These are phyloP conservation scores for Phaeotremella skinneri DNA, from an alignment of 768 basidiomycete genomes.

Conservation along the genomic window DNA sequence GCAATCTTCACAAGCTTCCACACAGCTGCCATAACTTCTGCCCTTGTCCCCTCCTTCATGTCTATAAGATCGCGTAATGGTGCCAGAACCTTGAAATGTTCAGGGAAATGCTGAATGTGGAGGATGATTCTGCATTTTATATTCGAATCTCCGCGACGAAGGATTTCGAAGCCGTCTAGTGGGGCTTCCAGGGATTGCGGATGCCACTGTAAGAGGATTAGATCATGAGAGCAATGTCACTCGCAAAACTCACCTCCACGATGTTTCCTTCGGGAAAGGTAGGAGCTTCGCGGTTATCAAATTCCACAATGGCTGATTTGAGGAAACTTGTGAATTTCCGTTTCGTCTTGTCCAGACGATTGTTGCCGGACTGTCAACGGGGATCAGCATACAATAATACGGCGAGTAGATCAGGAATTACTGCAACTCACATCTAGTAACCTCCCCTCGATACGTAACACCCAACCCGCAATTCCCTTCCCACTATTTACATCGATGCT, in stretches of 20 bases:
- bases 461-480: slow-evolving; percentile 85
- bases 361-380: slow-evolving; percentile 44
- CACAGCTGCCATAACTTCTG: slow-evolving; percentile 73
- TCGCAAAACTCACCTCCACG: slow-evolving; percentile 71
- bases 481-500: slow-evolving; percentile 70
- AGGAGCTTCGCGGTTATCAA: slow-evolving; percentile 72
- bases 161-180: slow-evolving; percentile 82
- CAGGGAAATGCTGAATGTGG: slow-evolving; percentile 80
- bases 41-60: slow-evolving; percentile 78
- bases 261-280: slow-evolving; percentile 82
- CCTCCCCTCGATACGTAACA: slow-evolving; percentile 80
- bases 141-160: slow-evolving; percentile 72
- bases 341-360: slow-evolving; percentile 53
- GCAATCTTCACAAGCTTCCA: slow-evolving; percentile 97
- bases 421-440: slow-evolving; percentile 58
- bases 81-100: slow-evolving; percentile 74
- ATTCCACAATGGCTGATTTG: slow-evolving; percentile 77
- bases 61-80: slow-evolving; percentile 67
- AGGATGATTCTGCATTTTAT: slow-evolving; percentile 80
- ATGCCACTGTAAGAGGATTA: slow-evolving; percentile 47
- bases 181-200: slow-evolving; percentile 52
- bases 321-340: slow-evolving; percentile 79
- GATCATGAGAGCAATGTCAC: background rate
- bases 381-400: slow-evolving; percentile 7
- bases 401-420: background rate